Evolutionary conservation across 202 grass and related monocot genomes (phyloP).

Genomic region (Saccharum hybrid): DNA sequence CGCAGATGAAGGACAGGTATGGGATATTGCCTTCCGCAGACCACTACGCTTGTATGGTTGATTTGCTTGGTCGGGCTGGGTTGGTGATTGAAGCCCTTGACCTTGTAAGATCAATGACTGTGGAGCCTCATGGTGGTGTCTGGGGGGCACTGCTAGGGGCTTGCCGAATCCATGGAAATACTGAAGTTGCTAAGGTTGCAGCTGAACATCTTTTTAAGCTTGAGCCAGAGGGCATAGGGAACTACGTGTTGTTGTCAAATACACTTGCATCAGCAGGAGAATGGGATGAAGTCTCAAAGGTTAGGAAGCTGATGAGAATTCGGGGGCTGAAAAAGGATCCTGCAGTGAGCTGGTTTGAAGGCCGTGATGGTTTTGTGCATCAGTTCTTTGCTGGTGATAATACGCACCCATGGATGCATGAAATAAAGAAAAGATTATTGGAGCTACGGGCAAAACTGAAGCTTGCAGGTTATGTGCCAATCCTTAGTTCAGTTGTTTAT

Average conservation of each 20-base stretch:
- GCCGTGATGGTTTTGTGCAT: constrained; percentile 66
- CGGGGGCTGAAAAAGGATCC: constrained; percentile 65
- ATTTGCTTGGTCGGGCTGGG: constrained; percentile 71
- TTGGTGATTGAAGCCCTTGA: constrained; percentile 70
- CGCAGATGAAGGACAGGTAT: constrained; percentile 67
- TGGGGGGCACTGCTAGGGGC: constrained; percentile 72
- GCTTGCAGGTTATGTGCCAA: constrained; percentile 59
- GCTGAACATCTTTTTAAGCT: constrained; percentile 69
- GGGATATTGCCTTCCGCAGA: constrained; percentile 64
- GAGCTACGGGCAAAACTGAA: constrained; percentile 52
- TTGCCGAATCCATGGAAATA: constrained; percentile 70
- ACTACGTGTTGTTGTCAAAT: constrained; percentile 73
- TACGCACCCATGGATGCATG: constrained; percentile 56
- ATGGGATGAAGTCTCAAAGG: constrained; percentile 68
- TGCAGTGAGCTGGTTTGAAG: constrained; percentile 74
- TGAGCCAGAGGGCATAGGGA: constrained; percentile 71
- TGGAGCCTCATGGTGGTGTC: constrained; percentile 61
- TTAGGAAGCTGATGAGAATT: constrained; percentile 68
- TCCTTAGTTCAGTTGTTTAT: constrained; percentile 70
- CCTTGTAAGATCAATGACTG: constrained; percentile 64
- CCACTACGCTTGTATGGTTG: constrained; percentile 87
- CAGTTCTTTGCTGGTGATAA: constrained; percentile 74
- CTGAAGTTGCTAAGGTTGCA: constrained; percentile 57
- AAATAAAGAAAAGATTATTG: constrained; percentile 60
- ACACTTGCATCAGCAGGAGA: constrained; percentile 66